Evolutionary conservation across 768 basidiomycete species (phyloP), one percentile per base, ranked within the genome.

Genomic region (Tylopilus intermedius): DNA sequence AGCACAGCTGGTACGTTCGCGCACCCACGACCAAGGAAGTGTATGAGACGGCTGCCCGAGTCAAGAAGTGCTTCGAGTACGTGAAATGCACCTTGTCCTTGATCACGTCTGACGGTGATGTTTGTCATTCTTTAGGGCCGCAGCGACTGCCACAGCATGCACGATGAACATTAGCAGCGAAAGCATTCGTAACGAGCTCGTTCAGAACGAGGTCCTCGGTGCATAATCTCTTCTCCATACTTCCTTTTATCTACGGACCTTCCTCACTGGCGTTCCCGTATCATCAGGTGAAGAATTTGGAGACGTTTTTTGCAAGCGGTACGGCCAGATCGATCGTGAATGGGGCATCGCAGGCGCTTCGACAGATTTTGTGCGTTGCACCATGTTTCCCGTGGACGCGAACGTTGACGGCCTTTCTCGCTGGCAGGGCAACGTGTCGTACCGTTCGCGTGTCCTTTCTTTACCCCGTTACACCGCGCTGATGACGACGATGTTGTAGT

Each of bases 321-420:
- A 81, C 50, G 86, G 84, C 0, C 67, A 69, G 5, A 72, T 85
- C 45, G 81, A 84, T 62, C 78, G 82, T 56, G 76, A 76, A 54
- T 82, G 79, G 74, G 83, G 87, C 35, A 84, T 84, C 58, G 68
- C 71, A n/a, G 75, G 78, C 49, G 89, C 86, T 4, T 90, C 88
- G 9, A 91, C 89, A 1, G 89, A 91, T 65, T 92, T 92, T 56
- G 89, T 90, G 59, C 71, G 85, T 71, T 9, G 35, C 9, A 30
- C 43, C 37, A 1, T 32, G 32, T 45, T 22, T 10, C 21, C 13
- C 40, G n/a, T 8, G 32, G 21, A 24, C 8, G 37, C 10, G 18
- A 30, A 46, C 9, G 4, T 47, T 54, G 26, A 21, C 37, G 35
- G 7, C 22, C 50, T 13, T 56, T 29, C 1, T 5, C 10, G 7